Evolutionary conservation across 1,139 yeast genomes (phyloP), one percentile per base, ranked within the genome.

Genomic region (Yamadazyma atmosphaerica): DNA sequence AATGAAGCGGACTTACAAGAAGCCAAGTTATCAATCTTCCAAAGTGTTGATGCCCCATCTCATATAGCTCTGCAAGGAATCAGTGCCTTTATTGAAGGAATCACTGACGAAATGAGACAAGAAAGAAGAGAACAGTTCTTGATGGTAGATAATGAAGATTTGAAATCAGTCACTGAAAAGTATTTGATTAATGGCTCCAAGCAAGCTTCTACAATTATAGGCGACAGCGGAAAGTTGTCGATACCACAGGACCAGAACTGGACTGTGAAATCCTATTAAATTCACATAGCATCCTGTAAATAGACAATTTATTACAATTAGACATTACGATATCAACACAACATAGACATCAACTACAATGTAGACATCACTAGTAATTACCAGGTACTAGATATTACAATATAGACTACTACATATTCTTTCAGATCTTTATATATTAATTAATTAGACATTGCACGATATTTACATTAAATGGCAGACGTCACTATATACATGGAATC

Each of bases 21-120:
- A 52, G 96, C 98, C 28, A 89, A 90, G 59, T 68, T 92, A 49
- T 79, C 95, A 9, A 79, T 92, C 30, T 92, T 92, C 78, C 98
- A 92, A 62, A 78, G 85, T 40, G 69, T 94, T 11, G 98, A 92
- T 64, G 89, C 97, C 1, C 98, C 98, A 9, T 72, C 79, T 34
- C 84, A 90, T 55, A 83, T 89, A 15, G 77, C 87, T 35, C 74
- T 79, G 32, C 96, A 92, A 59, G 96, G 96, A 15, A 67, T 79
- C 45, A 60, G 76, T 17, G 64, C 72, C 29, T 87, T 89, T 60
- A 68, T 77, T 38, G 80, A 82, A 46, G 88, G 86, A 0, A 74
- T 92, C 33, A 79, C 84, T 24, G 89, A 86, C 51, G 89, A 84
- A 29, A 75, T 86, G 83, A 79, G 84, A 55, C 96, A 90, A 60